Evolutionary conservation across 257 asterid species (phyloP).

Genomic region (Solanum commersonii): DNA sequence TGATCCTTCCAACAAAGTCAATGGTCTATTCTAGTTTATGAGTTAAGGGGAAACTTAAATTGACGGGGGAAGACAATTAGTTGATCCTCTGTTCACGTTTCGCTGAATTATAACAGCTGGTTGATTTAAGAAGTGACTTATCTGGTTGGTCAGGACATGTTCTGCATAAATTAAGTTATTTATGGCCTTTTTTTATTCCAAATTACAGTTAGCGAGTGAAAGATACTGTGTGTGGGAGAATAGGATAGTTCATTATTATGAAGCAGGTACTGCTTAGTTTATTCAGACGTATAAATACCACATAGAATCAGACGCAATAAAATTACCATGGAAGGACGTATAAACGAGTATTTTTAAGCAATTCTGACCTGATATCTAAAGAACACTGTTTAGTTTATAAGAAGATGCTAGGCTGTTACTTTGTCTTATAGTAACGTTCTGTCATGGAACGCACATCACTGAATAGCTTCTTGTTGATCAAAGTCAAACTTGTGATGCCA

Average conservation of each 20-base stretch:
- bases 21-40: not conserved
- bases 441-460: not conserved
- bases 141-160: not conserved
- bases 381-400: not conserved
- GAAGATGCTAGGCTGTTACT: not conserved
- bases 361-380: not conserved
- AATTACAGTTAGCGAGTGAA: not conserved
- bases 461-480: not conserved
- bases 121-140: not conserved
- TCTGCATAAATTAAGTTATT: not conserved
- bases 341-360: not conserved
- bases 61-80: not conserved
- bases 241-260: not conserved
- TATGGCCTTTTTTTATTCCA: not conserved
- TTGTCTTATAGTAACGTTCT: not conserved
- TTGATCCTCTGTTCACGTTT: not conserved
- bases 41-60: not conserved
- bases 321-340: not conserved
- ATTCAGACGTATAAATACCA: not conserved
- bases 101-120: not conserved
- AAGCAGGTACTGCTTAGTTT: not conserved
- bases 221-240: not conserved
- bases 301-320: not conserved
- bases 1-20: not conserved
- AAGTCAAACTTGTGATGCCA: not conserved